phyloP scores from a whole-genome alignment of 23 red algal species.

The Gracilaria gracilis region DNA sequence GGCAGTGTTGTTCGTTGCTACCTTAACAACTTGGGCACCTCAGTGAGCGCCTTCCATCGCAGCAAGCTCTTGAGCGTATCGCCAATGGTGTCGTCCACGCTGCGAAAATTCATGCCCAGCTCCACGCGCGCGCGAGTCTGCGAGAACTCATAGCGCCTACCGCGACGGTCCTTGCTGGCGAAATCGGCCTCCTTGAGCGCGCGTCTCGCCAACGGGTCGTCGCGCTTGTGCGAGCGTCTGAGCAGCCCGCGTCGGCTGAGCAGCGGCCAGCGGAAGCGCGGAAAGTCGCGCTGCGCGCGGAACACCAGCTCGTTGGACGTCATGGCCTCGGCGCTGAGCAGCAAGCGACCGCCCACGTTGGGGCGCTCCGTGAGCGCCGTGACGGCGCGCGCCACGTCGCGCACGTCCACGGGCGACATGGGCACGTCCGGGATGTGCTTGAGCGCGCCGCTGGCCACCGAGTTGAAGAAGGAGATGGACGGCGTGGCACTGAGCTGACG shows the following conservation, averaged over 20 bases:
- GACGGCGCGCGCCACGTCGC: slow-evolving; percentile 58
- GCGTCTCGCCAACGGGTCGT: slow-evolving; percentile 20
- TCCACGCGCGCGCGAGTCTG: slow-evolving; percentile 50
- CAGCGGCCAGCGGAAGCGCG: slow-evolving; percentile 37
- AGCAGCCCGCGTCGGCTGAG: neutral
- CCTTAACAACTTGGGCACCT: neutral
- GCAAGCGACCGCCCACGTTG: slow-evolving; percentile 45
- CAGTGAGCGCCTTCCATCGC: neutral
- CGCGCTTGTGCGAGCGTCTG: slow-evolving; percentile 4
- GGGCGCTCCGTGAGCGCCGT: slow-evolving; percentile 53
- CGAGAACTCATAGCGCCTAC: slow-evolving; percentile 57
- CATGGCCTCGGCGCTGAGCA: slow-evolving; percentile 58
- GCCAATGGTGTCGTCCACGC: slow-evolving; percentile 50
- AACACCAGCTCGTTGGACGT: slow-evolving; percentile 51
- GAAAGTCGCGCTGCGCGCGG: slow-evolving; percentile 42
- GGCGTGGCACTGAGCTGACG: slow-evolving; percentile 44
- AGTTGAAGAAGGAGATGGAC: slow-evolving; percentile 37
- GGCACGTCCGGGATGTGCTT: slow-evolving; percentile 55
- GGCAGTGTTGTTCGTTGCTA: neutral
- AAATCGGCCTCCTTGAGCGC: slow-evolving; percentile 46
- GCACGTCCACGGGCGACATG: slow-evolving; percentile 66
- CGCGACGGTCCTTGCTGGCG: slow-evolving; percentile 39
- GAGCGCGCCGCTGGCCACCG: slow-evolving; percentile 38
- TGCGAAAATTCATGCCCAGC: slow-evolving; percentile 47
- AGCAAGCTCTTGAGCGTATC: slow-evolving; percentile 46